These are phyloP conservation scores for Diplodia sapinea DNA, from an alignment of 2,329 filamentous ascomycete genomes.

Conservation along the genomic window DNA sequence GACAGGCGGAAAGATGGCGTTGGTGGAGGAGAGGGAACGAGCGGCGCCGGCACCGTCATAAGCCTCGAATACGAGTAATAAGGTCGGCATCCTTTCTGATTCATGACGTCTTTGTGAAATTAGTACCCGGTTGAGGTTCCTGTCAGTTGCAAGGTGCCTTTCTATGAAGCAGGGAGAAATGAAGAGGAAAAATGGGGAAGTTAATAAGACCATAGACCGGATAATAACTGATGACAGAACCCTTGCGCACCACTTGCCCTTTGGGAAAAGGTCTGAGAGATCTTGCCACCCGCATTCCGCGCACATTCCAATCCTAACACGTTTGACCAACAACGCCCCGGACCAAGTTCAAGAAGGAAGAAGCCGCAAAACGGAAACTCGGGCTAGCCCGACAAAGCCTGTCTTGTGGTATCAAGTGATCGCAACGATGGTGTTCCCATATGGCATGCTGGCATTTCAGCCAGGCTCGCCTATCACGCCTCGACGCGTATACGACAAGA, in stretches of 20 bases:
- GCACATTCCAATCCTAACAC: constrained; percentile 6
- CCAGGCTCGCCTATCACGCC: neutral
- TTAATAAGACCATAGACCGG: neutral
- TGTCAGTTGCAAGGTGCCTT: constrained; percentile 9
- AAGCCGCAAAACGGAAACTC: neutral
- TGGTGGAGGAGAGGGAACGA: neutral
- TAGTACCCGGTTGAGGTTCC: neutral
- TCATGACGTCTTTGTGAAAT: neutral
- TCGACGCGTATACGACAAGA: neutral
- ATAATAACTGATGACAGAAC: constrained; percentile 8
- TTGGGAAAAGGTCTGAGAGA: neutral
- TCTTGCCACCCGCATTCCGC: neutral
- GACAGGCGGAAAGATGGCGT: neutral
- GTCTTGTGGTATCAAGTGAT: constrained; percentile 14
- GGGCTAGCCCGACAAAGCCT: neutral
- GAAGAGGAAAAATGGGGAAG: neutral
- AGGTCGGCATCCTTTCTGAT: neutral
- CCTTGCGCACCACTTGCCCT: neutral
- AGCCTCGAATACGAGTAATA: neutral
- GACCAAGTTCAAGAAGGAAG: constrained; percentile 2
- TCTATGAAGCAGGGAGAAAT: neutral
- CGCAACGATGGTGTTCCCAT: neutral
- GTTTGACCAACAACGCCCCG: constrained; percentile 24
- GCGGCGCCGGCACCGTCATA: neutral
- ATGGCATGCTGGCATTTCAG: neutral